Base-by-base conservation (phyloP, 2,329 filamentous ascomycete genomes). In the Pseudogymnoascus sp. region DNA sequence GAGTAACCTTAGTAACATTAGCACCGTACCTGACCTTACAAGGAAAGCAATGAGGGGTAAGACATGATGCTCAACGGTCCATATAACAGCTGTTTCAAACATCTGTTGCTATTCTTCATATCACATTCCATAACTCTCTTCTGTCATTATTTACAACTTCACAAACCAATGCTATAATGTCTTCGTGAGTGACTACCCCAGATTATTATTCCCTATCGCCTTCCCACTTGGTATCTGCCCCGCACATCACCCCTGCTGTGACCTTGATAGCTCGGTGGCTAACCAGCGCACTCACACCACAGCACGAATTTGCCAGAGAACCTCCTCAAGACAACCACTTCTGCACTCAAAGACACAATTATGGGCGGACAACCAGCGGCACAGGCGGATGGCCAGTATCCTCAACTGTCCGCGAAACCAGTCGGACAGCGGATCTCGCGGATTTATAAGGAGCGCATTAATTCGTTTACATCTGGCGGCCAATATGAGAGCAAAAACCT, bases 381-480 rank as follows among this genome's bases (percentile, higher is more conserved):
- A 14, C 68, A 67, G 64, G 61, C 63, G 2, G 67, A 67, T 61
- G 69, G 67, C 65, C 63, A 65, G 16, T 73, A 72, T 63, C 71
- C 71, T 9, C 69, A 69, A 61, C 64, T 71, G 38, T 69, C 70
- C 8, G 67, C 63, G 20, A 62, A 67, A 39, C 84, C 84, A 18
- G 80, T 86, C 60, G 91, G 90, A 65, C 89, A 94, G 75, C 85
- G 88, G 72, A 97, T 96, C 74, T 81, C 86, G 68, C 85, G 84
- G 72, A 91, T 97, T 74, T 95, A 96, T 77, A 88, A 86, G 70
- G 86, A 91, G 68, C 87, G 93, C 60, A 86, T 97, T 71, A 80
- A 82, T 64, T 87, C 89, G 70, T 96, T 97, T 76, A 92, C 90
- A 63, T 83, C 83, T 63, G 79, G 78, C 57, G 92, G 92, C 58